Evolutionary conservation across 306 rosid genomes (phyloP).

Genomic region (Ochetophila trinervis): DNA sequence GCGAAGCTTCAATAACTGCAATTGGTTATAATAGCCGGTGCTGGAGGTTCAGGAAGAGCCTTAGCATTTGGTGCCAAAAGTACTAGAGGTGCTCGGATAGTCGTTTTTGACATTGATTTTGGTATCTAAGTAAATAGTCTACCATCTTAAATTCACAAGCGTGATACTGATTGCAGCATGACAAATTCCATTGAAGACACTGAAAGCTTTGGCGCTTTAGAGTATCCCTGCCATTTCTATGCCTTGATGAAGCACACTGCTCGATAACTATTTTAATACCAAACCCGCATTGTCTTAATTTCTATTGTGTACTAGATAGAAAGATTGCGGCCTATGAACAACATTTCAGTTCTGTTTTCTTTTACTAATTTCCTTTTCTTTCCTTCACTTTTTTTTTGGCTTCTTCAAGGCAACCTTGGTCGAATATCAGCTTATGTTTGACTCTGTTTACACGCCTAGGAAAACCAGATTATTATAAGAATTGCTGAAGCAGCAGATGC

Average conservation of each 20-base stretch:
- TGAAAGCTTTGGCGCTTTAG: too few species aligned
- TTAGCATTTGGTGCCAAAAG: slow-evolving; percentile 48
- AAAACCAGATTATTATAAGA: slow-evolving; percentile 44
- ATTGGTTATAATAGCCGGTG: slow-evolving; percentile 56
- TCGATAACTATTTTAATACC: too few species aligned
- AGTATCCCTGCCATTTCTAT: too few species aligned
- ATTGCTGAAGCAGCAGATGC: slow-evolving; percentile 47
- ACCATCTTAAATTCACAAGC: background rate
- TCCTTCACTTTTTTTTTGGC: background rate
- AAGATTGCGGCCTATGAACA: background rate
- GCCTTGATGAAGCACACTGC: too few species aligned
- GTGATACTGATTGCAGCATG: too few species aligned
- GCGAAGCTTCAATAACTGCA: slow-evolving; percentile 47
- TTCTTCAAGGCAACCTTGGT: slow-evolving; percentile 34
- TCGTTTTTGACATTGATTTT: slow-evolving; percentile 47
- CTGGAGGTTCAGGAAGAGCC: slow-evolving; percentile 57
- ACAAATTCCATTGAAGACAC: too few species aligned
- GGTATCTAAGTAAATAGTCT: slow-evolving; percentile 26
- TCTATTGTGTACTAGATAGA: slow-evolving; percentile 26
- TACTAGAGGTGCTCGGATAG: slow-evolving; percentile 41
- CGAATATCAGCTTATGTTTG: slow-evolving; percentile 41
- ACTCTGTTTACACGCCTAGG: slow-evolving; percentile 42
- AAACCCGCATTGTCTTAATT: background rate
- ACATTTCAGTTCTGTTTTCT: too few species aligned
- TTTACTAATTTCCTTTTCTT: background rate